These are phyloP conservation scores for Plasmodium reichenowi DNA, from an alignment of 169 alveolate species.

Conservation along the genomic window DNA sequence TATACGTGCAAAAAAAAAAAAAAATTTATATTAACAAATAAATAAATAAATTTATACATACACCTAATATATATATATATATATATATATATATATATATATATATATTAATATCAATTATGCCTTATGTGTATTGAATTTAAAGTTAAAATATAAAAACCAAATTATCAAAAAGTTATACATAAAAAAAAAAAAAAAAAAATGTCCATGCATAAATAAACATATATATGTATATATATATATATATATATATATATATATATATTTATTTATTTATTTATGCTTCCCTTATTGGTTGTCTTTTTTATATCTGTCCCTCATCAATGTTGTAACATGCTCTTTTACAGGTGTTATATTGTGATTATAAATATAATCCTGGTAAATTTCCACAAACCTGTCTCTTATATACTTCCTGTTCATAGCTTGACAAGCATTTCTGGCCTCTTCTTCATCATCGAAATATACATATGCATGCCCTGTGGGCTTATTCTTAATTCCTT, in stretches of 20 bases:
- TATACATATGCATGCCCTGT: constrained; percentile 75
- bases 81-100: no score
- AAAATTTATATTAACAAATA: no score
- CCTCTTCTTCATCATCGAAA: constrained; percentile 72
- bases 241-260: background rate
- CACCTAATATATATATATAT: no score
- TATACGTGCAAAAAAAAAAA: no score
- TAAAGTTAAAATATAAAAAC: no score
- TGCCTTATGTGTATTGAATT: no score
- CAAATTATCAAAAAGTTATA: no score
- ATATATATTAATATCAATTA: no score
- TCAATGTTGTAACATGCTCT: constrained; percentile 67
- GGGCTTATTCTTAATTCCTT: constrained; percentile 58
- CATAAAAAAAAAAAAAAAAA: no score
- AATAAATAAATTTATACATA: no score
- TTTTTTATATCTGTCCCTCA: constrained; percentile 70
- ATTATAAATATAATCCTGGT: constrained; percentile 50
- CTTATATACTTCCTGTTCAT: constrained; percentile 55
- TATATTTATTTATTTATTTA: background rate
- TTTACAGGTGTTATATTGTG: constrained; percentile 59
- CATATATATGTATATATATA: background rate
- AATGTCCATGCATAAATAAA: no score
- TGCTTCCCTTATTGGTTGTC: constrained; percentile 36
- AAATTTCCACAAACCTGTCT: constrained; percentile 63
- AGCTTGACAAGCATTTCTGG: constrained; percentile 66